These are phyloP conservation scores for Acacia pycnantha DNA, from an alignment of 331 rosid species.

Conservation along the genomic window DNA sequence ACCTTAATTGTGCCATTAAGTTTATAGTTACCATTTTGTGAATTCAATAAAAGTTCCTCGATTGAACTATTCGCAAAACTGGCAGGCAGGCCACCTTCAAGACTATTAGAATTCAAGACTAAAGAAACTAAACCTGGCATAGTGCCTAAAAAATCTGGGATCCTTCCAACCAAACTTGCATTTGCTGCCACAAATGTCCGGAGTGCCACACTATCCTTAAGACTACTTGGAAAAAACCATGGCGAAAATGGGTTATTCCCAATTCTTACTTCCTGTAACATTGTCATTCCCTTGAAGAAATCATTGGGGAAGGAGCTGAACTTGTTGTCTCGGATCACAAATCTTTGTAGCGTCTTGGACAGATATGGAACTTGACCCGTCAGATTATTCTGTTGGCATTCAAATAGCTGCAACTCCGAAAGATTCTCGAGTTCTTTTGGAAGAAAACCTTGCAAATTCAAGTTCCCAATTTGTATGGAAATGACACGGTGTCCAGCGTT, in stretches of 20 bases:
- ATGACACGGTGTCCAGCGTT: slow-evolving; percentile 31
- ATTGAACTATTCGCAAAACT: slow-evolving; percentile 45
- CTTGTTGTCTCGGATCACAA: slow-evolving; percentile 47
- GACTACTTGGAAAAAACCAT: slow-evolving; percentile 56
- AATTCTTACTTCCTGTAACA: slow-evolving; percentile 38
- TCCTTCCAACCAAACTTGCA: slow-evolving; percentile 44
- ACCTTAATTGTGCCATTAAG: slow-evolving; percentile 67
- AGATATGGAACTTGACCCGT: slow-evolving; percentile 65
- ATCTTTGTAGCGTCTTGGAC: slow-evolving; percentile 33
- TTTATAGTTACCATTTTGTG: slow-evolving; percentile 48
- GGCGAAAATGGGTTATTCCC: slow-evolving; percentile 45
- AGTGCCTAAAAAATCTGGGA: slow-evolving; percentile 49
- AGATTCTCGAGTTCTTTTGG: slow-evolving; percentile 47
- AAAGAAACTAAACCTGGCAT: slow-evolving; percentile 48
- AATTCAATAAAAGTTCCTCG: slow-evolving; percentile 56
- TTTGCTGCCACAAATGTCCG: slow-evolving; percentile 39
- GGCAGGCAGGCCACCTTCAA: slow-evolving; percentile 66
- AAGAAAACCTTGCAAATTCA: slow-evolving; percentile 58
- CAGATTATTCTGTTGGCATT: slow-evolving; percentile 53
- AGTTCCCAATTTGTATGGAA: slow-evolving; percentile 53
- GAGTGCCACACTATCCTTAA: slow-evolving; percentile 41
- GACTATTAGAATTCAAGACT: slow-evolving; percentile 49
- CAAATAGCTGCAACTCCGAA: slow-evolving; percentile 39
- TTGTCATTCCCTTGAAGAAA: slow-evolving; percentile 51
- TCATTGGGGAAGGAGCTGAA: slow-evolving; percentile 54